phyloP scores from a whole-genome alignment of 257 asterid genomes.

The Forsythia viridissima region DNA sequence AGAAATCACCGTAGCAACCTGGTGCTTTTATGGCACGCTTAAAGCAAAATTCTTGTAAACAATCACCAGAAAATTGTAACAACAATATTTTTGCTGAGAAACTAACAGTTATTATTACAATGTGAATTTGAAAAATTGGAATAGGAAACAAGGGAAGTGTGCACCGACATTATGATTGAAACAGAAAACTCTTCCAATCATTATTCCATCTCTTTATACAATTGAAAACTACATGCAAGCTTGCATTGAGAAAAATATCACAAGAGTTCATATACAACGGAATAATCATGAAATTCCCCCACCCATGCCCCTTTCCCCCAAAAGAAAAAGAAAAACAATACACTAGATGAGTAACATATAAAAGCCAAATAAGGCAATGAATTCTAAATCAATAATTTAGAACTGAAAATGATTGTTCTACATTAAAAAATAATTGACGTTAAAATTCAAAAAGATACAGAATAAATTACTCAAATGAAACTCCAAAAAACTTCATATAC shows the following conservation, averaged over 20 bases:
- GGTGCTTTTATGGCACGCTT: not conserved
- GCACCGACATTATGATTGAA: not conserved
- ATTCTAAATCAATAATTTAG: not conserved
- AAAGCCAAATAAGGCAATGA: not conserved
- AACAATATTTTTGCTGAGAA: not conserved
- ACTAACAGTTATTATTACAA: not conserved
- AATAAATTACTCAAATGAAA: not conserved
- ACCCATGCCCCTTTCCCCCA: not conserved
- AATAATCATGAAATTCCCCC: not conserved
- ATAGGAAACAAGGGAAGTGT: not conserved
- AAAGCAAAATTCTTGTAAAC: not conserved
- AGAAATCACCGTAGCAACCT: conserved; percentile 21
- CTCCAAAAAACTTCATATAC: not conserved
- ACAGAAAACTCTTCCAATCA: not conserved
- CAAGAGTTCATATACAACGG: not conserved
- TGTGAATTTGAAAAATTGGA: not conserved
- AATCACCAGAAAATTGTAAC: not conserved
- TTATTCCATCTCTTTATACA: not conserved
- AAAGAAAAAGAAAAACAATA: not conserved
- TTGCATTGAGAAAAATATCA: not conserved
- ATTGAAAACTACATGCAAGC: not conserved
- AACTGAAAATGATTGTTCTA: not conserved
- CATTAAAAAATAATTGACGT: not conserved
- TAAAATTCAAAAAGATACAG: not conserved
- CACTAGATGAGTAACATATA: not conserved